Percentiles rank a stretch among this genome's conserved stretches.
Conservation (phyloP, 805 yeast species). For the Lipomyces starkeyi region DNA sequence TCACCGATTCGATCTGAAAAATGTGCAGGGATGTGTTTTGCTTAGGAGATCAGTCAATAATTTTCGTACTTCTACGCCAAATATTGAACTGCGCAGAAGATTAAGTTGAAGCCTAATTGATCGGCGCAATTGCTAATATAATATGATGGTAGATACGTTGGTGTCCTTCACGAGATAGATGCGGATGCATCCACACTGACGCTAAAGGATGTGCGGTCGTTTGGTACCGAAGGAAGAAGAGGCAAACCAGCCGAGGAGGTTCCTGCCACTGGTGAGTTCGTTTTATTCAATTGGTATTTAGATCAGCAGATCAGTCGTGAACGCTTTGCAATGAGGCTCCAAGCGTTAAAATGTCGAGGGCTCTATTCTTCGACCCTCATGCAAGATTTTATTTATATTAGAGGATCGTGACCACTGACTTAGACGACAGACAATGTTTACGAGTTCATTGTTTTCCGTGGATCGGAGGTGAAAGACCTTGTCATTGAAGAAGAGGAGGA, state of each 20-base stretch:
- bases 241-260: slow-evolving; percentile 72
- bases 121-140: slow-evolving; percentile 1
- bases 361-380: too few relatives aligned
- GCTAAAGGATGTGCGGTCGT: slow-evolving; percentile 74
- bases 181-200: slow-evolving; percentile 92
- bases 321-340: background rate
- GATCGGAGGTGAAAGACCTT: slow-evolving; percentile 89
- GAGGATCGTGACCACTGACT: background rate
- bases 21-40: background rate
- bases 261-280: slow-evolving; percentile 57
- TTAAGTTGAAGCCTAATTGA: background rate
- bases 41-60: background rate
- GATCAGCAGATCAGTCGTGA: background rate
- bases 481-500: slow-evolving; percentile 74
- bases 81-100: background rate
- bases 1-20: background rate
- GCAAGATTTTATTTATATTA: background rate
- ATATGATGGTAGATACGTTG: slow-evolving; percentile 70
- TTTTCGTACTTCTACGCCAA: background rate
- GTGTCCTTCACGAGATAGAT: slow-evolving; percentile 82
- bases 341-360: too few relatives aligned
- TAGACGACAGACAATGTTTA: slow-evolving; percentile 56
- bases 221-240: slow-evolving; percentile 92
- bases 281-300: background rate
- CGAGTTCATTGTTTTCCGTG: slow-evolving; percentile 83